Percentiles rank a stretch among this genome's conserved stretches.
Conservation (phyloP, 495 filamentous ascomycete genomes). For the Ramalina intermedia region DNA sequence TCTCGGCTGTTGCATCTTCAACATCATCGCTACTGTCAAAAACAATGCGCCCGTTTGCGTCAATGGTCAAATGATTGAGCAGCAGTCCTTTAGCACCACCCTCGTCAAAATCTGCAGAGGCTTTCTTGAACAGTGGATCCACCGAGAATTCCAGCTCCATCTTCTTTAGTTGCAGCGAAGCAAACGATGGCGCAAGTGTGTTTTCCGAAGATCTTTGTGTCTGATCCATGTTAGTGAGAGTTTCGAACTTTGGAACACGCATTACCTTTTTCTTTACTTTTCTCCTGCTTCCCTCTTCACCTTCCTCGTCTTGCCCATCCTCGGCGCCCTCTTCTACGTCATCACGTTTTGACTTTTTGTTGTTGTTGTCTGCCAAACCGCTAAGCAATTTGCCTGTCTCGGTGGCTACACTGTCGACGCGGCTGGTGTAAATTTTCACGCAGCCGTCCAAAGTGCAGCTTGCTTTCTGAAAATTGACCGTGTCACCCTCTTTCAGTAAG, state of each 20-base stretch:
- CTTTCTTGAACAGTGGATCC: constrained; percentile 96
- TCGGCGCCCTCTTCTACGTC: constrained; percentile 55
- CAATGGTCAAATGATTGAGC: constrained; percentile 89
- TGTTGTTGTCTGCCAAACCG: constrained; percentile 81
- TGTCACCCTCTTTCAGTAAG: constrained; percentile 84
- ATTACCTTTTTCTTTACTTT: constrained; percentile 58
- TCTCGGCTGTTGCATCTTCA: constrained; percentile 40
- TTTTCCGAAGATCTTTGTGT: constrained; percentile 75
- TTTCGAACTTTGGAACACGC: background rate
- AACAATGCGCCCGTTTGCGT: constrained; percentile 79
- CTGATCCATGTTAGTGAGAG: constrained; percentile 19
- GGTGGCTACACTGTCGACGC: constrained; percentile 95
- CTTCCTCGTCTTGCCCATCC: constrained; percentile 63
- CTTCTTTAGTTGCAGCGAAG: constrained; percentile 83
- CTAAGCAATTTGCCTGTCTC: constrained; percentile 94
- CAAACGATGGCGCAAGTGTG: constrained; percentile 78
- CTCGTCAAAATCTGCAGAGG: constrained; percentile 95
- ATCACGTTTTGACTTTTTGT: constrained; percentile 54
- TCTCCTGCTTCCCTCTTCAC: constrained; percentile 63
- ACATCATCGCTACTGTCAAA: constrained; percentile 96
- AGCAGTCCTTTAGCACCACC: constrained; percentile 92
- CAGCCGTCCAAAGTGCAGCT: constrained; percentile 97
- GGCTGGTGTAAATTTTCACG: constrained; percentile 97
- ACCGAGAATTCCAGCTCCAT: constrained; percentile 95
- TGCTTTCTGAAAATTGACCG: constrained; percentile 96